phyloP scores from a whole-genome alignment of 2,329 filamentous ascomycete genomes.

The Rutstroemia sp. region DNA sequence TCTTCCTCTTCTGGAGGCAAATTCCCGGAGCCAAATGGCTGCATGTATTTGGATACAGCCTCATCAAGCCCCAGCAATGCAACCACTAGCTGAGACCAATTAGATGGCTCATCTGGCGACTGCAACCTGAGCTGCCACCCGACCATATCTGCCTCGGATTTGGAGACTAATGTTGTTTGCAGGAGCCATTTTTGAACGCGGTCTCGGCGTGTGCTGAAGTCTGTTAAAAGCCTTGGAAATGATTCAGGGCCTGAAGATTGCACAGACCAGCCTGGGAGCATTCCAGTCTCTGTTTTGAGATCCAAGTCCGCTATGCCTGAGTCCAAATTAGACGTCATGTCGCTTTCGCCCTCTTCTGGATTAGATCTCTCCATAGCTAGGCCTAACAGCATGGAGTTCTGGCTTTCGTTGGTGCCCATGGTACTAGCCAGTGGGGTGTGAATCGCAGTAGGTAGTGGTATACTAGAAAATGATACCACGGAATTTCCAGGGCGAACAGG shows the following conservation, averaged over 20 bases:
- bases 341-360: background rate
- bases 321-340: slow-evolving; percentile 2
- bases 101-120: slow-evolving; percentile 12
- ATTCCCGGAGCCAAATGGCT: too few relatives aligned
- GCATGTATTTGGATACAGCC: background rate
- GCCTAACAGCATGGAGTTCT: background rate
- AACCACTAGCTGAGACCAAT: slow-evolving; percentile 22
- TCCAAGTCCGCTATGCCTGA: slow-evolving; percentile 11
- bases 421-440: background rate
- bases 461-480: background rate
- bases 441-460: background rate
- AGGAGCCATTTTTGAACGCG: slow-evolving; percentile 22
- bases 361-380: background rate
- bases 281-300: background rate
- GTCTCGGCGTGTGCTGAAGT: slow-evolving; percentile 18
- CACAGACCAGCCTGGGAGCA: background rate
- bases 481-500: background rate
- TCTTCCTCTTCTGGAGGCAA: too few relatives aligned
- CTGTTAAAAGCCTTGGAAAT: slow-evolving; percentile 13
- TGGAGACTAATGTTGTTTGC: slow-evolving; percentile 15
- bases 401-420: background rate
- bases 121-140: slow-evolving; percentile 13
- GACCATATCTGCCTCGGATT: slow-evolving; percentile 16
- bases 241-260: slow-evolving; percentile 10
- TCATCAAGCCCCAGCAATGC: slow-evolving; percentile 16